These are phyloP conservation scores for Francoa sonchifolia DNA, from an alignment of 441 rosid genomes.

Conservation along the genomic window DNA sequence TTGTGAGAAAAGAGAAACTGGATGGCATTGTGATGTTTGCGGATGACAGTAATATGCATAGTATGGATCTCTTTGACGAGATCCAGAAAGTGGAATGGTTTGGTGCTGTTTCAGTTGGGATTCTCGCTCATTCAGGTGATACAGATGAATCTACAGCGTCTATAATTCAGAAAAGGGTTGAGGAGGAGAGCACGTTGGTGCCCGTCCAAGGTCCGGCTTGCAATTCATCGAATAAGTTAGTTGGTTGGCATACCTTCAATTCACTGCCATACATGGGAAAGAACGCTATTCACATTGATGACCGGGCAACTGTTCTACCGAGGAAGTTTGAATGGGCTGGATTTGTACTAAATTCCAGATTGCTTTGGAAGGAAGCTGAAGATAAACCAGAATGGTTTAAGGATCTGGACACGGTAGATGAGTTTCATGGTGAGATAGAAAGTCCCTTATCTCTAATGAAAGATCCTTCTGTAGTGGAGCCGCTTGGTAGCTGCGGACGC, in stretches of 20 bases:
- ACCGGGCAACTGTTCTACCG: conserved; percentile 71
- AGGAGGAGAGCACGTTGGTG: conserved; percentile 27
- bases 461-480: conserved; percentile 66
- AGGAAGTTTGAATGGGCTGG: conserved; percentile 93
- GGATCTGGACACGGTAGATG: conserved; percentile 47
- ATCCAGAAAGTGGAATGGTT: conserved; percentile 89
- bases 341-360: conserved; percentile 76
- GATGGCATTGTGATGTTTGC: conserved; percentile 88
- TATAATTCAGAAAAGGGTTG: conserved; percentile 20
- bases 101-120: conserved; percentile 82
- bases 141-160: conserved; percentile 27
- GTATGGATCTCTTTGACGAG: conserved; percentile 90
- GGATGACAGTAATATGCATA: conserved; percentile 94
- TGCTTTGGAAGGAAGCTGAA: conserved; percentile 69
- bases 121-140: conserved; percentile 49
- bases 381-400: conserved; percentile 71
- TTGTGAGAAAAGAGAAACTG: conserved; percentile 65
- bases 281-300: conserved; percentile 64
- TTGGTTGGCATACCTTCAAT: conserved; percentile 87
- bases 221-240: conserved; percentile 48
- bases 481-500: conserved; percentile 90
- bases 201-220: conserved; percentile 98
- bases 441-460: conserved; percentile 67
- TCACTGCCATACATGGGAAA: conserved; percentile 47
- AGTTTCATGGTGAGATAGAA: conserved; percentile 33